A percentile compares a stretch with the other conserved stretches of the same genome.
phyloP scores from a whole-genome alignment of 2,329 filamentous ascomycete genomes.

The Aschersonia sp. region DNA sequence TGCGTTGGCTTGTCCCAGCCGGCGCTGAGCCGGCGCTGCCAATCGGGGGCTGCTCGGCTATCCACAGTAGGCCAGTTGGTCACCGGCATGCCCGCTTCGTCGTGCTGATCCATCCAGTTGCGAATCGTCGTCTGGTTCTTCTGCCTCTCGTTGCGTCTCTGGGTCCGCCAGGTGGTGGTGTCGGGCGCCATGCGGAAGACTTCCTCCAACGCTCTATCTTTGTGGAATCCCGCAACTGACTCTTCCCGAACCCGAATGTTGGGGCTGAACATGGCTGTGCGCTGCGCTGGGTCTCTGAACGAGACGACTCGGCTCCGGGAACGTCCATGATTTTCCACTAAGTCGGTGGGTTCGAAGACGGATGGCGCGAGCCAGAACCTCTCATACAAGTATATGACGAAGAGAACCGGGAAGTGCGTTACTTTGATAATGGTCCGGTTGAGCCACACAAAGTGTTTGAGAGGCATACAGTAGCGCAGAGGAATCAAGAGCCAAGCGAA shows the following conservation, averaged over 20 bases:
- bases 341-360: conserved; percentile 70
- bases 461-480: conserved; percentile 63
- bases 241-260: conserved; percentile 63
- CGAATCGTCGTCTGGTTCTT: conserved; percentile 73
- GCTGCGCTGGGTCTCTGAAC: conserved; percentile 39
- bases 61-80: conserved; percentile 36
- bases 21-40: conserved; percentile 38
- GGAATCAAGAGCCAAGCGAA: conserved; percentile 83
- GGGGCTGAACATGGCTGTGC: conserved; percentile 58
- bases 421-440: conserved; percentile 87
- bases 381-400: conserved; percentile 80
- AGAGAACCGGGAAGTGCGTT: conserved; percentile 78
- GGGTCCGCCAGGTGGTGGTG: conserved; percentile 42
- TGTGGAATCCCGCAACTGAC: conserved; percentile 76
- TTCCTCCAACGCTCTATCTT: conserved; percentile 80
- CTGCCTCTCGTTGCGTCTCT: conserved; percentile 47
- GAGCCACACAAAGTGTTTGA: conserved; percentile 67
- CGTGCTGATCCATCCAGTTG: conserved; percentile 74
- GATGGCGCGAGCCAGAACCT: conserved; percentile 59
- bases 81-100: conserved; percentile 31
- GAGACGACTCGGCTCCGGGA: conserved; percentile 35
- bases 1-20: conserved; percentile 32
- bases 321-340: conserved; percentile 58
- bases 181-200: conserved; percentile 70
- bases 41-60: conserved; percentile 27